Percentiles rank a stretch among this genome's conserved stretches.
These are phyloP conservation scores for Suillus alpinus DNA, from an alignment of 768 basidiomycete species.

Conservation along the genomic window DNA sequence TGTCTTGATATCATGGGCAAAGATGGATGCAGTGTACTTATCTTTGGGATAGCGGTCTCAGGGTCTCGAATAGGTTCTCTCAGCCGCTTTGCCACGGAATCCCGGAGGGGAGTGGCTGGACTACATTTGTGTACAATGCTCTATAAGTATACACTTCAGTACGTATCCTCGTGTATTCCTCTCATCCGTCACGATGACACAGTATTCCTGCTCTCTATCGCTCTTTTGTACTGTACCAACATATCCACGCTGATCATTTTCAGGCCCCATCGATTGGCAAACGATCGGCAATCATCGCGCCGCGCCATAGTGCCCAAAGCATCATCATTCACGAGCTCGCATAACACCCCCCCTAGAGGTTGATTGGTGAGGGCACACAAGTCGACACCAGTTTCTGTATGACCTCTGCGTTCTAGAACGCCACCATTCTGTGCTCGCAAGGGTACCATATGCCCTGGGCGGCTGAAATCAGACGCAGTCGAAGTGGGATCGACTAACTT, in stretches of 20 bases:
- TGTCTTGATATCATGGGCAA: neutral
- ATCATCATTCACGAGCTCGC: slow-evolving; percentile 95
- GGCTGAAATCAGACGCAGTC: slow-evolving; percentile 69
- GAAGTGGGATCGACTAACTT: slow-evolving; percentile 67
- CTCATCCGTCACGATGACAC: neutral
- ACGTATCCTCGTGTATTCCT: neutral
- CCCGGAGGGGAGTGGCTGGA: neutral
- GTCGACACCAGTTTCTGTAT: slow-evolving; percentile 91
- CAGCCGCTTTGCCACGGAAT: neutral
- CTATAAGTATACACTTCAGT: neutral
- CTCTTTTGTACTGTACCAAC: slow-evolving; percentile 47
- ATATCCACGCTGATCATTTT: slow-evolving; percentile 95
- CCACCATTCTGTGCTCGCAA: slow-evolving; percentile 85
- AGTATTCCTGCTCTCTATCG: neutral
- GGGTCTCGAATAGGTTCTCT: neutral
- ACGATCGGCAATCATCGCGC: slow-evolving; percentile 86
- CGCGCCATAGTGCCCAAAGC: slow-evolving; percentile 89
- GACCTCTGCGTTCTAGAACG: slow-evolving; percentile 82
- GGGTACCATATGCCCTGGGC: slow-evolving; percentile 96
- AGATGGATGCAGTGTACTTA: neutral
- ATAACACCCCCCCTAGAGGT: slow-evolving; percentile 72
- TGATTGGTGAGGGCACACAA: slow-evolving; percentile 73
- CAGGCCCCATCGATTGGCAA: slow-evolving; percentile 86
- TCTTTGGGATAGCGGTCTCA: neutral
- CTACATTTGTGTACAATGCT: neutral